These are phyloP conservation scores for Leishmania gerbilli DNA, from an alignment of 208 protist genomes.

Conservation along the genomic window DNA sequence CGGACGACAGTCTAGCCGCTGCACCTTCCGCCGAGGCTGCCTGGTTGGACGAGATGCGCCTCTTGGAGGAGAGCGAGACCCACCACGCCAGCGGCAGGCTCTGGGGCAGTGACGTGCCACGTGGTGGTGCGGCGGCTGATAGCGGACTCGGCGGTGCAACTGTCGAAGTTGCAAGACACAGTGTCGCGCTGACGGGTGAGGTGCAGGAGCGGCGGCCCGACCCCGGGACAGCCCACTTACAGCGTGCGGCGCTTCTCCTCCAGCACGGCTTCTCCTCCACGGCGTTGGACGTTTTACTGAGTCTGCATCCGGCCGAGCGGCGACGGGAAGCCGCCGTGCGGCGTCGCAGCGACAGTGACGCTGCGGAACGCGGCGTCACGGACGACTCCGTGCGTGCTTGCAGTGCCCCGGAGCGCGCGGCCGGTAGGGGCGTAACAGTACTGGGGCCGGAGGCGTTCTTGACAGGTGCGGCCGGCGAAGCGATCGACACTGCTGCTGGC, in stretches of 20 bases:
- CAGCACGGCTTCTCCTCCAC: slow-evolving; percentile 22
- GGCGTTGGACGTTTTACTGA: slow-evolving; percentile 42
- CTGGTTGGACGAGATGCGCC: slow-evolving; percentile 17
- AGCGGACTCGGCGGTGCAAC: background rate
- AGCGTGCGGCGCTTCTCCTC: slow-evolving; percentile 31
- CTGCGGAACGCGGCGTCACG: background rate
- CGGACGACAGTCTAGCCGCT: background rate
- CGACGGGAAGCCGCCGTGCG: background rate
- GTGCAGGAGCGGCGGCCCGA: background rate
- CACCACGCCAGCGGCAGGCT: background rate
- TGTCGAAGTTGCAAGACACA: background rate
- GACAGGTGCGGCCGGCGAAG: background rate
- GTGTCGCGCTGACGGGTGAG: background rate
- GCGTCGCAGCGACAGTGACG: background rate
- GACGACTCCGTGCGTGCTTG: background rate
- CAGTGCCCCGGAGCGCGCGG: background rate
- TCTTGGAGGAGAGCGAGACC: slow-evolving; percentile 17
- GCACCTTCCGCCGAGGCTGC: background rate
- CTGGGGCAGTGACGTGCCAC: background rate
- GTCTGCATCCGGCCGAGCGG: slow-evolving; percentile 4
- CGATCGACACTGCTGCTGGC: background rate
- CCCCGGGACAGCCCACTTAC: slow-evolving; percentile 31
- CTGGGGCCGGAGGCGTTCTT: background rate
- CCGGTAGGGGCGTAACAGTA: background rate
- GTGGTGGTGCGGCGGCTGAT: background rate